Base-by-base conservation (phyloP, 306 rosid genomes). In the Rubus idaeus region DNA sequence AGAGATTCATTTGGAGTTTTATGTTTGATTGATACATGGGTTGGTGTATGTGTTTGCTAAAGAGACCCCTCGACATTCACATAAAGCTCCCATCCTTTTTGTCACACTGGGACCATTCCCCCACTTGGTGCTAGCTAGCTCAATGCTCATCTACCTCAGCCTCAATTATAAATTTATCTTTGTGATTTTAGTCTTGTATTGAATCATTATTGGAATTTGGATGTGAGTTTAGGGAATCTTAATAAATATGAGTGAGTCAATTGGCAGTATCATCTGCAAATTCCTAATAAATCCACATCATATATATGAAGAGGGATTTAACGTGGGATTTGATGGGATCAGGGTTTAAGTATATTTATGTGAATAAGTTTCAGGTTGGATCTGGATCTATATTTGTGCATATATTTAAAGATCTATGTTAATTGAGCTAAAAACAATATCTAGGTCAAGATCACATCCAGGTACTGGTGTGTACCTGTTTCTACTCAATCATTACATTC, bases 71-170 rank as follows among this genome's bases (percentile, higher is more conserved):
- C 74, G 46, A 61, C 75, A 79, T 69, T 73, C 81, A 67, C 68
- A 77, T 74, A 86, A 87, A 80, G 90, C 76, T 66, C 71, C 77
- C 73, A 35, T 74, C 81, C 86, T 73, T 86, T 86, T 86, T 77
- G 80, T 82, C 83, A 71, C 80, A 57, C 20, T 41, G 75, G 91
- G 88, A 85, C 84, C 82, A 41, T 66, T 41, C 71, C 40, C 71
- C 81, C 57, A 62, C 78, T 65, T 66, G 17, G 82, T 41, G 40
- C 71, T 65, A 2, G 49, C 42, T 42, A 2, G 49, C 42, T 42
- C 41, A 57, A 14, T 68, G 81, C 81, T 66, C 61, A 49, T 49
- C 79, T 58, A 66, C 72, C 68, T 49, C 78, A 18, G 13, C 72
- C 53, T 40, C 75, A 13, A 41, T 50, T 66, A 35, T 60, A 71